A percentile compares a stretch with the other conserved stretches of the same genome.
These are phyloP conservation scores for Arthrocladium fulminans DNA, from an alignment of 2,329 filamentous ascomycete genomes.

Conservation along the genomic window DNA sequence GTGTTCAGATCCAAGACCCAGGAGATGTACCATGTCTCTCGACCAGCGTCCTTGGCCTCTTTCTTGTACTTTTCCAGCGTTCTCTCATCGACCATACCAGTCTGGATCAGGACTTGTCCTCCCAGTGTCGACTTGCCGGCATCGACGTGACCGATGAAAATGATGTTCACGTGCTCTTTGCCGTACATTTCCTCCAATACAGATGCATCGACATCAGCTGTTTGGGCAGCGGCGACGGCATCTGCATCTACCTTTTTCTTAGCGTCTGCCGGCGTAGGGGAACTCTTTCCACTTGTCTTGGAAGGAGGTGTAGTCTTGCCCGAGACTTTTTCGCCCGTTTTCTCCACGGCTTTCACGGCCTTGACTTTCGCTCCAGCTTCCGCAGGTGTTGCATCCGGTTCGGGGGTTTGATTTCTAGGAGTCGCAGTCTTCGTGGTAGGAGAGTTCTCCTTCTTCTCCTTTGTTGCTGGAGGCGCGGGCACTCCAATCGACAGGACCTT, in stretches of 20 bases:
- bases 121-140: slow-evolving; percentile 95
- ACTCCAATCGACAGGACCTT: slow-evolving; percentile 67
- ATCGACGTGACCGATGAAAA: slow-evolving; percentile 97
- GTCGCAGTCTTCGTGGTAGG: slow-evolving; percentile 41
- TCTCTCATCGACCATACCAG: slow-evolving; percentile 98
- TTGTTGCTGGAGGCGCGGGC: slow-evolving; percentile 27
- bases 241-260: slow-evolving; percentile 63
- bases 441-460: slow-evolving; percentile 36
- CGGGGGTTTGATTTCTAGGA: slow-evolving; percentile 42
- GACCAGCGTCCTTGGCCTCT: slow-evolving; percentile 90
- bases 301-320: slow-evolving; percentile 67
- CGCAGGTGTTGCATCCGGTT: slow-evolving; percentile 36
- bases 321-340: slow-evolving; percentile 63
- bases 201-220: slow-evolving; percentile 69
- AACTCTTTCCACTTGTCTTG: slow-evolving; percentile 75
- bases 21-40: slow-evolving; percentile 97
- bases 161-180: slow-evolving; percentile 85
- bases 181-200: slow-evolving; percentile 90
- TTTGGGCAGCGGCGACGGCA: slow-evolving; percentile 73
- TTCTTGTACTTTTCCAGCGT: slow-evolving; percentile 97
- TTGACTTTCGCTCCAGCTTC: slow-evolving; percentile 72
- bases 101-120: slow-evolving; percentile 83
- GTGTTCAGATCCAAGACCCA: slow-evolving; percentile 97
- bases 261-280: slow-evolving; percentile 57
- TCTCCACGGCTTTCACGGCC: slow-evolving; percentile 83